A percentile compares a stretch with the other conserved stretches of the same genome.
These are phyloP conservation scores for Hericium alpestre DNA, from an alignment of 768 basidiomycete genomes.

Conservation along the genomic window DNA sequence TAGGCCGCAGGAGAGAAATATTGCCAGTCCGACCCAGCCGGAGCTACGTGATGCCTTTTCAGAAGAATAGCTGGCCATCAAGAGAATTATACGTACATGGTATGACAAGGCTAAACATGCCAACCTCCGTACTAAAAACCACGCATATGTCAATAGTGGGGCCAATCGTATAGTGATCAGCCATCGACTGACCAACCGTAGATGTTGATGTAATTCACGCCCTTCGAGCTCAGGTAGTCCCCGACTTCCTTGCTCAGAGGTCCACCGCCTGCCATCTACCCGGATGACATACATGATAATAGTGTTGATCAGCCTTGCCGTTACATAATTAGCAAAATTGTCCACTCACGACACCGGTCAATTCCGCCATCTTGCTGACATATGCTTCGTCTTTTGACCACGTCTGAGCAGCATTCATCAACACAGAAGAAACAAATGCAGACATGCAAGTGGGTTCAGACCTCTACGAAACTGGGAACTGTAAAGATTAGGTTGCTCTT, in stretches of 20 bases:
- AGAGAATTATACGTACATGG: constrained; percentile 8
- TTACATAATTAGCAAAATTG: background rate
- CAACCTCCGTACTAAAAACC: constrained; percentile 12
- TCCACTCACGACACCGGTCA: background rate
- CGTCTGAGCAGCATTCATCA: background rate
- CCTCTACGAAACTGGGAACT: background rate
- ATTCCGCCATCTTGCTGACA: background rate
- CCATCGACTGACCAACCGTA: background rate
- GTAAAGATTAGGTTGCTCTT: constrained; percentile 14
- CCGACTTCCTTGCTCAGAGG: background rate
- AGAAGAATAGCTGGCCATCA: background rate
- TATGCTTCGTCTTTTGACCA: background rate
- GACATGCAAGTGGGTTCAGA: background rate
- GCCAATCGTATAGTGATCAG: background rate
- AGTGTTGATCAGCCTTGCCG: background rate
- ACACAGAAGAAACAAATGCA: background rate
- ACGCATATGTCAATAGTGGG: background rate
- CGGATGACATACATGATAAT: background rate
- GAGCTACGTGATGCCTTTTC: constrained; percentile 2
- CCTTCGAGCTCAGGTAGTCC: background rate
- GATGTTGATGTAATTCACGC: background rate
- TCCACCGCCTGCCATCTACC: background rate
- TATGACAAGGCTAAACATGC: constrained; percentile 13
- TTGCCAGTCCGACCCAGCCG: constrained; percentile 14
- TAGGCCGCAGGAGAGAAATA: constrained; percentile 13